A percentile compares a stretch with the other conserved stretches of the same genome.
Conservation (phyloP, 2,329 filamentous ascomycete species). For the Diaporthe velutina region DNA sequence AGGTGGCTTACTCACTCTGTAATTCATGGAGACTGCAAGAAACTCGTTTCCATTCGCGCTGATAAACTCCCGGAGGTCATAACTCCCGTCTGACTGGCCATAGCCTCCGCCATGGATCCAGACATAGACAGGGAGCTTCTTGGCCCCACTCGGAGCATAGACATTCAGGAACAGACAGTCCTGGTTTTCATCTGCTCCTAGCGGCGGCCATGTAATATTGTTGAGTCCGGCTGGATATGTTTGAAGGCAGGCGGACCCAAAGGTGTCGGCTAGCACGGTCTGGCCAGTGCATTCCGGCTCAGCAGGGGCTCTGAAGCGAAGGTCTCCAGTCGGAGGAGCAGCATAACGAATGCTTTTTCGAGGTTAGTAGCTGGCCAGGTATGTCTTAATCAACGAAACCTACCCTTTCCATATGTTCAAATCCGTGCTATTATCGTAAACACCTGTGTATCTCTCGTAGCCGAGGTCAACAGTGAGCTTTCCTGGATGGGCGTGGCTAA, state of each 20-base stretch:
- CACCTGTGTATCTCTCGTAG: constrained; percentile 11
- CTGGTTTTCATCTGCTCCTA: neutral
- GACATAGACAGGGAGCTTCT: neutral
- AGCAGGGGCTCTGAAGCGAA: neutral
- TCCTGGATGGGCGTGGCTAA: neutral
- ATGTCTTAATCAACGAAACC: neutral
- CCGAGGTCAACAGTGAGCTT: neutral
- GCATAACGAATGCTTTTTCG: neutral
- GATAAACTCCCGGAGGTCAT: neutral
- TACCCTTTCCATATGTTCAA: constrained; percentile 8
- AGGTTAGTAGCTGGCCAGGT: neutral
- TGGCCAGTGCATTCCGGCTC: neutral
- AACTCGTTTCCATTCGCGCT: neutral
- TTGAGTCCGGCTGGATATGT: neutral
- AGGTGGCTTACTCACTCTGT: neutral
- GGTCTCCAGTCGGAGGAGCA: constrained; percentile 3
- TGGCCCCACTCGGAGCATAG: neutral
- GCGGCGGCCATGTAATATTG: neutral
- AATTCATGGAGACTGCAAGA: constrained; percentile 1
- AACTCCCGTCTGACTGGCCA: neutral
- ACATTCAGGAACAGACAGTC: constrained; percentile 9
- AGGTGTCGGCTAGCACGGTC: neutral
- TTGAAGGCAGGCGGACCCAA: neutral
- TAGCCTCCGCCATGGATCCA: constrained; percentile 7
- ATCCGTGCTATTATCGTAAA: neutral